Base-by-base conservation (phyloP, 805 yeast genomes). In the Metschnikowia amazonensis region DNA sequence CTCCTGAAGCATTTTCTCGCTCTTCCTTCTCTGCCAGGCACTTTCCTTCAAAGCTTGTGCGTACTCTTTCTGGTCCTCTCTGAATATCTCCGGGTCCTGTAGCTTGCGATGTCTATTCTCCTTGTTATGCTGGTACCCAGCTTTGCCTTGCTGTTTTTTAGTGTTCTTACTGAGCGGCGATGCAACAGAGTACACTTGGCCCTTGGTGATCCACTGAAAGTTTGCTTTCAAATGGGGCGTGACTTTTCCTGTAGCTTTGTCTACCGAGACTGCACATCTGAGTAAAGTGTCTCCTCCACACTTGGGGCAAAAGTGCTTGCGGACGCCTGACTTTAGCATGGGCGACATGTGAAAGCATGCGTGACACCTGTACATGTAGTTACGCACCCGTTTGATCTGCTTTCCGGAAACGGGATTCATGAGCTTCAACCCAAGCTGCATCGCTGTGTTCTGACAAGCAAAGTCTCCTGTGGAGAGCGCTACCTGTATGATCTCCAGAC, bases 11-110 rank as follows among this genome's bases (percentile, higher is more conserved):
- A 86, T 72, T 63, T 90, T 90, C 59, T 90, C 97, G 57, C 87
- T 88, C 58, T 87, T 86, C 58, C 86, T 77, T 59, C 86, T 79
- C 56, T 82, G 84, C 95, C 97, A 89, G 36, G 83, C 82, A 44
- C 90, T 95, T 58, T 87, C 84, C 62, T 89, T 89, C 48, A 92
- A 62, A 1, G 96, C 96, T 63, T 85, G 82, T 53, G 81, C 80
- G 64, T 94, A 94, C 65, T 94, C 99, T 59, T 86, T 87, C 70
- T 94, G 97, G 67, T 94, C 99, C 64, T 87, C 98, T 57, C 95
- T 80, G 46, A 89, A 74, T 36, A 70, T 60, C 39, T 86, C 75
- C 3, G 82, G 79, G 36, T 76, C 75, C 48, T 69, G 75, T 42
- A 69, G 55, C 29, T 65, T 49, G 50, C 75, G 79, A 45, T 77